Evolutionary conservation across 169 alveolate genomes (phyloP), one percentile per base, ranked within the genome.

Genomic region (Plasmodium falciparum): DNA sequence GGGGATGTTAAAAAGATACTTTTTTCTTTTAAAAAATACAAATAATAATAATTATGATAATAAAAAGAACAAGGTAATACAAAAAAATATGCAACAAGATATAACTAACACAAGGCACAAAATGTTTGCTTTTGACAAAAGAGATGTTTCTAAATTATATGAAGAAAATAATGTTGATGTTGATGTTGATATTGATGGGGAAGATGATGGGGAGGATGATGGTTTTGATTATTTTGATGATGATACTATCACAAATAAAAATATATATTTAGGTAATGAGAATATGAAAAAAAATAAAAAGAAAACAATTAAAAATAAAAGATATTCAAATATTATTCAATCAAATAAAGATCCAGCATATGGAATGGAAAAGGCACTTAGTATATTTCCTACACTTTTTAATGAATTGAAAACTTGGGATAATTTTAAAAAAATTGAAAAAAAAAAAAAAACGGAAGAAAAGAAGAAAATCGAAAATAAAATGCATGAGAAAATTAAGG

Each of bases 381-480:
- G 47, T 20, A 59, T 71, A n/a, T 83, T 83, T 20, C 91, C 91
- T 24, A 83, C 91, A 0, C 56, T 83, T 12, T 73, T 85, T 29
- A 85, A 70, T 12, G 91, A 83, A 2, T 12, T 83, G 52, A 83
- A 83, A 58, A 54, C 62, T 6, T 83, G 91, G 91, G 15, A 83
- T 49, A 17, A 26, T 1, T 45, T 50, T 29, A 65, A 63, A 17
- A 65, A 65, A 20, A 17, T 3, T 1, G n/a, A 20, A 22, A 63
- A 78, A 26, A 65, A 78, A 22, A 78, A 78, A 65, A 47, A 65
- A 11, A 3, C 17, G 12, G 67, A 78, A 26, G 26, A 13, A 13
- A 76, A 78, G 22, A 24, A 24, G 29, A 24, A 24, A 24, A 59
- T 45, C 13, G 54, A 54, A 15, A 33, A 54, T 54, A 33, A 33